Percentiles rank a stretch among this genome's conserved stretches.
Evolutionary conservation across 1,284 basidiomycete genomes (phyloP).

Genomic region (Retiboletus flavoniger): DNA sequence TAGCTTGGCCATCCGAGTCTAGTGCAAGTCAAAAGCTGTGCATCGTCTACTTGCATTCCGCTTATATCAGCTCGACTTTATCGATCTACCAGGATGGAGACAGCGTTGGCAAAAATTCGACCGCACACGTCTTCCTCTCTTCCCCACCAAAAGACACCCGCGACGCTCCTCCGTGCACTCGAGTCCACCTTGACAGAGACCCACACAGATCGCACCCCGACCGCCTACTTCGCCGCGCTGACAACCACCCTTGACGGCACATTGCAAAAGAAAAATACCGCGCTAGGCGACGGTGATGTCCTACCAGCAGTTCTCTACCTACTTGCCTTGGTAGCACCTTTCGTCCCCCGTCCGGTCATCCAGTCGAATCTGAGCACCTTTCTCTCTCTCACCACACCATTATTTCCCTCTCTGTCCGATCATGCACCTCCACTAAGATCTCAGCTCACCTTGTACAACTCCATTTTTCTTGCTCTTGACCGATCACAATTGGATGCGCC

Average conservation of each 20-base stretch:
- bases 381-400: conserved; percentile 70
- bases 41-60: neutral
- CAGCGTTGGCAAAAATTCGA: conserved; percentile 81
- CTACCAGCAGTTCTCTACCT: conserved; percentile 88
- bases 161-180: conserved; percentile 84
- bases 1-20: conserved; percentile 32
- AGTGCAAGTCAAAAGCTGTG: conserved; percentile 3
- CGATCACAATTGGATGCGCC: conserved; percentile 66
- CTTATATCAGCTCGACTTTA: neutral
- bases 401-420: conserved; percentile 65
- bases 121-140: conserved; percentile 82
- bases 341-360: conserved; percentile 74
- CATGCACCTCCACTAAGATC: conserved; percentile 75
- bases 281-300: conserved; percentile 75
- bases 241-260: conserved; percentile 78
- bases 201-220: conserved; percentile 64
- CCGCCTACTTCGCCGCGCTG: conserved; percentile 88
- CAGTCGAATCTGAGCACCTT: conserved; percentile 65
- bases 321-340: conserved; percentile 75
- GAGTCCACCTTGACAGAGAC: conserved; percentile 87
- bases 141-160: conserved; percentile 87
- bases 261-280: conserved; percentile 59
- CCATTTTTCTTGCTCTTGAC: conserved; percentile 67
- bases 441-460: conserved; percentile 71
- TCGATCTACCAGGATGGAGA: conserved; percentile 45